phyloP scores from a whole-genome alignment of 768 basidiomycete species.

The Lyophyllum semitale region DNA sequence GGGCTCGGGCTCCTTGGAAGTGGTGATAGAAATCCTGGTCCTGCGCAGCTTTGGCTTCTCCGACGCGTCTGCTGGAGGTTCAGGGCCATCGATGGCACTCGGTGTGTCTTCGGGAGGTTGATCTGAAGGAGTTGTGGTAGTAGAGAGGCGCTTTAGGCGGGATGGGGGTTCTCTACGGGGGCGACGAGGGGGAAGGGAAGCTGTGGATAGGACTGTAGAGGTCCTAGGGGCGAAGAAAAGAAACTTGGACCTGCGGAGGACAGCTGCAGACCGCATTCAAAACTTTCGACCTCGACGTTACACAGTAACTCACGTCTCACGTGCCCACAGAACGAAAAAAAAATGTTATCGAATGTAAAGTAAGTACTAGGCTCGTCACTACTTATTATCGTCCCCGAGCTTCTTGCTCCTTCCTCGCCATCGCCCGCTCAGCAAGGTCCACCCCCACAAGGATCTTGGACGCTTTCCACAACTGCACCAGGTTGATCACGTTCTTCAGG shows the following conservation, averaged over 20 bases:
- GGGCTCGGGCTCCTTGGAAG: constrained; percentile 40
- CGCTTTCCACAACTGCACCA: constrained; percentile 98
- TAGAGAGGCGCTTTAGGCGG: constrained; percentile 8
- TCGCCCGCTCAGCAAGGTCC: constrained; percentile 83
- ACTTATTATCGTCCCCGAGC: constrained; percentile 6
- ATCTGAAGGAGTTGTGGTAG: constrained; percentile 2
- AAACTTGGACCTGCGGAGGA: constrained; percentile 38
- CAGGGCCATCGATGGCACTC: constrained; percentile 6
- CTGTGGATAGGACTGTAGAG: constrained; percentile 9
- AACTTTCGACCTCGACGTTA: background rate
- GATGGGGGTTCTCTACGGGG: background rate
- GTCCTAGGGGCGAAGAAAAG: constrained; percentile 30
- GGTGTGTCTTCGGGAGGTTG: constrained; percentile 15
- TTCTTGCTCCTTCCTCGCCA: constrained; percentile 49
- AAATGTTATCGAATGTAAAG: constrained; percentile 1
- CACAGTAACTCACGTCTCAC: constrained; percentile 5
- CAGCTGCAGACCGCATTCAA: constrained; percentile 40
- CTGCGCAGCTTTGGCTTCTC: constrained; percentile 48
- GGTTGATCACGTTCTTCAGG: constrained; percentile 89
- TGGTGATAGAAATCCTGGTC: constrained; percentile 29
- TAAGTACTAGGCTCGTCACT: background rate
- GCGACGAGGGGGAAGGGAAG: constrained; percentile 4
- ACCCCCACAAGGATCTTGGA: constrained; percentile 93
- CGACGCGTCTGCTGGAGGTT: constrained; percentile 35
- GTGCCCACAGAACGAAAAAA: constrained; percentile 3